Evolutionary conservation across 805 yeast species (phyloP).

Genomic region (Wickerhamomyces bisporus): DNA sequence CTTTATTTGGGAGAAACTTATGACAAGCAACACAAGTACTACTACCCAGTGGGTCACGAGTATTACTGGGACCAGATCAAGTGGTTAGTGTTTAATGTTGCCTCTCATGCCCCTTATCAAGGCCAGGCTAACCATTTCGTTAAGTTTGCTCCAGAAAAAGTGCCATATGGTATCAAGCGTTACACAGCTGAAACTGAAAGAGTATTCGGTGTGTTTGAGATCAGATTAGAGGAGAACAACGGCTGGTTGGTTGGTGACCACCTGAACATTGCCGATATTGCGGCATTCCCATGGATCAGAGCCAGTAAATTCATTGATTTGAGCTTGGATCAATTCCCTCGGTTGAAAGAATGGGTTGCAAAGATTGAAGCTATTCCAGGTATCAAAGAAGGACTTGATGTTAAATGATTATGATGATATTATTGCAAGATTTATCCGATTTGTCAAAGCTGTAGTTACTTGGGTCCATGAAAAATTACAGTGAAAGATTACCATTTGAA

Average conservation of each 20-base stretch:
- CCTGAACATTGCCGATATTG: conserved; percentile 54
- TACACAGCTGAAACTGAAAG: conserved; percentile 47
- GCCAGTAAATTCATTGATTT: conserved; percentile 15
- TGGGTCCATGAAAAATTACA: no score
- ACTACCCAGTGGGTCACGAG: conserved; percentile 29
- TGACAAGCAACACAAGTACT: conserved; percentile 46
- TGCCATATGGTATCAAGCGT: conserved; percentile 50
- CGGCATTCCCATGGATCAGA: conserved; percentile 42
- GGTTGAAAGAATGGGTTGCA: conserved; percentile 36
- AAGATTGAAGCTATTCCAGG: conserved; percentile 29
- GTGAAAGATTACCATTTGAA: no score
- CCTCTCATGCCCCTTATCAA: conserved; percentile 57
- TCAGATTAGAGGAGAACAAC: conserved; percentile 40
- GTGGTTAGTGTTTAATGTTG: conserved; percentile 52
- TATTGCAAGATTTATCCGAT: no score
- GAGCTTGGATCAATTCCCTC: conserved; percentile 35
- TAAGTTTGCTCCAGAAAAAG: conserved; percentile 41
- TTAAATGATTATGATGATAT: no score
- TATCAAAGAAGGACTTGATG: conserved; percentile 27
- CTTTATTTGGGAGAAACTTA: conserved; percentile 54
- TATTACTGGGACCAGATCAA: conserved; percentile 49
- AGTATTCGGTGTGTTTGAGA: conserved; percentile 49
- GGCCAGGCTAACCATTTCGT: conserved; percentile 54
- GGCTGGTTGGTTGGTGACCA: conserved; percentile 60
- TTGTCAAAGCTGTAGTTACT: no score